A percentile compares a stretch with the other conserved stretches of the same genome.
Conservation (phyloP, 1,139 yeast genomes). For the Blastobotrys indianensis region DNA sequence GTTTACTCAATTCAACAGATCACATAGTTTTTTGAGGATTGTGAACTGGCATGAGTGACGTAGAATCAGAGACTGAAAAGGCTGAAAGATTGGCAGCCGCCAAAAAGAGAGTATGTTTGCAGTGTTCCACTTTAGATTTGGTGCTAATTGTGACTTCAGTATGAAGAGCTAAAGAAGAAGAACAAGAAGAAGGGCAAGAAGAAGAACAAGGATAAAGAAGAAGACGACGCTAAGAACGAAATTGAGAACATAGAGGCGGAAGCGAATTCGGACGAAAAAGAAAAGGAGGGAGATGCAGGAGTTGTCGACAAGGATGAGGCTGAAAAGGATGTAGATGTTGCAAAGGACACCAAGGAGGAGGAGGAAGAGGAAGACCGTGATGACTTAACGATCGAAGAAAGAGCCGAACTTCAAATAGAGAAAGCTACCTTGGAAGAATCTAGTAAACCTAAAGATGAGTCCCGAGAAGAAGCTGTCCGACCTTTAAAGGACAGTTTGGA, state of each 20-base stretch:
- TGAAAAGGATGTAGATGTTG: not conserved
- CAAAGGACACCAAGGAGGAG: slow-evolving; percentile 5
- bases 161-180: slow-evolving; percentile 53
- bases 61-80: slow-evolving; percentile 34
- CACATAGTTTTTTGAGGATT: not conserved
- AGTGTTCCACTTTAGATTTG: not conserved
- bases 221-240: slow-evolving; percentile 11
- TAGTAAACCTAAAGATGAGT: not conserved
- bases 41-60: slow-evolving; percentile 9
- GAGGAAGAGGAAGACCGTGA: not conserved
- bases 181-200: slow-evolving; percentile 5
- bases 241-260: slow-evolving; percentile 7
- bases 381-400: not conserved
- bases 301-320: slow-evolving; percentile 3
- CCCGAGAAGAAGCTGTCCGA: not conserved
- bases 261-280: slow-evolving; percentile 10
- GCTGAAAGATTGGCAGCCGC: slow-evolving; percentile 62
- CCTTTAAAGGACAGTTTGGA: too few species aligned
- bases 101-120: slow-evolving; percentile 43
- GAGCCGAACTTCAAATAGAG: not conserved
- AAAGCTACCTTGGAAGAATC: not conserved
- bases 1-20: not conserved
- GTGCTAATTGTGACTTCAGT: too few species aligned
- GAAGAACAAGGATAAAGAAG: slow-evolving; percentile 8
- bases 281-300: slow-evolving; percentile 10